Percentiles rank a stretch among this genome's conserved stretches.
Evolutionary conservation across 306 rosid species (phyloP).

Genomic region (Gastrolobium bilobum): DNA sequence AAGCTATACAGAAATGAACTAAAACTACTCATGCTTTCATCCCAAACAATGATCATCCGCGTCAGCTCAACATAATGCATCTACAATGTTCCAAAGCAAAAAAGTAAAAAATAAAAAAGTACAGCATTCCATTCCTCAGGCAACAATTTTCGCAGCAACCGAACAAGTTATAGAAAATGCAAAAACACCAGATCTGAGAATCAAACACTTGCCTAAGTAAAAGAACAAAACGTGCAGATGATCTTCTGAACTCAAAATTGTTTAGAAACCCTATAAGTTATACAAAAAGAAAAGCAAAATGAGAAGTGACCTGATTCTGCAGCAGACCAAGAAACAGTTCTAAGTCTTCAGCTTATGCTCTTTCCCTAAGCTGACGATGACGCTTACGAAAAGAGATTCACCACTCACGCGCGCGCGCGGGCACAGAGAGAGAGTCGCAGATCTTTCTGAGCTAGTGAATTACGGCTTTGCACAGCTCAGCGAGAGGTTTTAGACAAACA

Average conservation of each 20-base stretch:
- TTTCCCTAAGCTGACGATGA: slow-evolving; percentile 52
- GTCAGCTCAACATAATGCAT: slow-evolving; percentile 24
- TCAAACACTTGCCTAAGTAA: slow-evolving; percentile 36
- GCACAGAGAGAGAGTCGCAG: slow-evolving; percentile 46
- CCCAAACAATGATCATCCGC: slow-evolving; percentile 32
- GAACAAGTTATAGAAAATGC: not conserved
- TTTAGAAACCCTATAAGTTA: slow-evolving; percentile 52
- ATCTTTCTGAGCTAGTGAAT: slow-evolving; percentile 55
- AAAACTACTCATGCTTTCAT: slow-evolving; percentile 3
- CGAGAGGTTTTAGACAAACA: slow-evolving; percentile 47
- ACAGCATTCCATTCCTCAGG: slow-evolving; percentile 11
- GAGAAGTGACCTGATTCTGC: slow-evolving; percentile 61
- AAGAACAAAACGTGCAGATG: slow-evolving; percentile 30
- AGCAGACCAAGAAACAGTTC: slow-evolving; percentile 46
- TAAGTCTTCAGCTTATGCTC: slow-evolving; percentile 48
- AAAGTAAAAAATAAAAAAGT: not conserved
- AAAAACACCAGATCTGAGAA: slow-evolving; percentile 58
- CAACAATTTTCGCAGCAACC: slow-evolving; percentile 47
- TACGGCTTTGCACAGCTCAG: slow-evolving; percentile 64
- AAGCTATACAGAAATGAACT: slow-evolving; percentile 34
- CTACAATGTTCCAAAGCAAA: not conserved
- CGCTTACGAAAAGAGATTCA: slow-evolving; percentile 43
- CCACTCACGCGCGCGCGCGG: not conserved
- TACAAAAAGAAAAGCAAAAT: slow-evolving; percentile 37
- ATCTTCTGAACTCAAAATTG: slow-evolving; percentile 24